A percentile compares a stretch with the other conserved stretches of the same genome.
phyloP scores from a whole-genome alignment of 2,329 filamentous ascomycete genomes.

The Hypoxylon sp. region DNA sequence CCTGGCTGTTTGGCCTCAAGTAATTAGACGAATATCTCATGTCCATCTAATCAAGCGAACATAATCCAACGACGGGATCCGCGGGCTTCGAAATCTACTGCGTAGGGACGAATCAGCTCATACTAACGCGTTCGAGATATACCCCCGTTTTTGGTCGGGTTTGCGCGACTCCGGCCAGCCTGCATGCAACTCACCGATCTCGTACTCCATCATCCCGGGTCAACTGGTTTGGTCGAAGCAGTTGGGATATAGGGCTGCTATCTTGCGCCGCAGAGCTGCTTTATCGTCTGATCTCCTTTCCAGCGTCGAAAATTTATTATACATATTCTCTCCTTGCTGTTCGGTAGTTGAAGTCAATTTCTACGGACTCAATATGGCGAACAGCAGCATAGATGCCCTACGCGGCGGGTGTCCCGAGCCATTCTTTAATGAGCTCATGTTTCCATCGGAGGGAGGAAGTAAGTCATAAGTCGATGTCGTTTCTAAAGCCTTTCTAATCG shows the following conservation, averaged over 20 bases:
- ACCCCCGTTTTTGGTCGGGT: constrained; percentile 13
- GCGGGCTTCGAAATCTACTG: constrained; percentile 19
- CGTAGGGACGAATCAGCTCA: constrained; percentile 19
- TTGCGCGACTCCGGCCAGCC: constrained; percentile 19
- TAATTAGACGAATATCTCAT: constrained; percentile 24
- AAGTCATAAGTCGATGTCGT: constrained; percentile 41
- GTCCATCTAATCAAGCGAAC: constrained; percentile 17
- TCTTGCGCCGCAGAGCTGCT: neutral
- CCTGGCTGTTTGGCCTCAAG: constrained; percentile 24
- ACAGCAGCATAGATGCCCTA: constrained; percentile 29
- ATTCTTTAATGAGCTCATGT: constrained; percentile 75
- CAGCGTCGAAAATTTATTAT: constrained; percentile 10
- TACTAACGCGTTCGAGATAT: constrained; percentile 12
- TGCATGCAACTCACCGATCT: constrained; percentile 6
- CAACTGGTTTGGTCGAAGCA: constrained; percentile 8
- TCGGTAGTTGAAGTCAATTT: constrained; percentile 17
- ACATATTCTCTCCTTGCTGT: constrained; percentile 3
- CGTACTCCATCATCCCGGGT: constrained; percentile 13
- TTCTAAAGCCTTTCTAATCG: constrained; percentile 39
- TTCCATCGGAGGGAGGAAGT: constrained; percentile 58
- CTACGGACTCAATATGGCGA: constrained; percentile 36
- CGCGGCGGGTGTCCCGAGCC: constrained; percentile 73
- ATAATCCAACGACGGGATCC: constrained; percentile 15
- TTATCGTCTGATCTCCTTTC: neutral
- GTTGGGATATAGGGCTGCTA: constrained; percentile 2